Conservation (phyloP, 345 rosid genomes). For the Hibiscus syriacus region DNA sequence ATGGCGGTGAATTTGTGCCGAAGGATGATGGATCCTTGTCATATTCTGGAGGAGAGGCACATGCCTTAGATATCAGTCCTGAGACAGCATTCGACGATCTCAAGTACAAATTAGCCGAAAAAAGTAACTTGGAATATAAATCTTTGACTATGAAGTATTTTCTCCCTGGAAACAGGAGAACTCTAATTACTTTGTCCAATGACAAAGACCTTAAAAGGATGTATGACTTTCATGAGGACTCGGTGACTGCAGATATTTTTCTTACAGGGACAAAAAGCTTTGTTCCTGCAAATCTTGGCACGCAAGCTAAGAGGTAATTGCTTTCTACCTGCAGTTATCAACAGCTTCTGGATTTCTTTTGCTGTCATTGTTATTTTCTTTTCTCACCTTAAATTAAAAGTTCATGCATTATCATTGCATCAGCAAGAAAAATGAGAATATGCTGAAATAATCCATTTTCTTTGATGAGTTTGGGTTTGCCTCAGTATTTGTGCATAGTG, state of each 20-base stretch:
- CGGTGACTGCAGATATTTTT: conserved; percentile 67
- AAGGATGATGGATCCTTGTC: too few species aligned
- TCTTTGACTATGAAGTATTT: conserved; percentile 72
- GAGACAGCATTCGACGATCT: conserved; percentile 64
- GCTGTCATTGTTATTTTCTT: neutral
- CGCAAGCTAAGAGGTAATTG: conserved; percentile 39
- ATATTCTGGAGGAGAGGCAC: conserved; percentile 80
- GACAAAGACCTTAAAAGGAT: too few species aligned
- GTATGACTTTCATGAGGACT: too few species aligned
- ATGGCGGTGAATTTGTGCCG: too few species aligned
- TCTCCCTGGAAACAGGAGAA: too few species aligned
- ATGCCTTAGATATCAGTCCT: conserved; percentile 57
- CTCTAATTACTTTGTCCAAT: too few species aligned
- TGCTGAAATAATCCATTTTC: neutral
- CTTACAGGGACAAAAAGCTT: conserved; percentile 57
- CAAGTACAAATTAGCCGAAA: conserved; percentile 63
- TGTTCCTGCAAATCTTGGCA: conserved; percentile 22
- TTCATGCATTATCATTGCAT: neutral
- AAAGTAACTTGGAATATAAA: conserved; percentile 52
- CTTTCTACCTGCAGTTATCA: neutral
- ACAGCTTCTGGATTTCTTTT: neutral
- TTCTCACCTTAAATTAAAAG: conserved; percentile 1
- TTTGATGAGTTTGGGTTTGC: neutral
- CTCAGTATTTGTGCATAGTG: too few species aligned
- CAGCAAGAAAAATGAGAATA: neutral